Percentiles rank a stretch among this genome's conserved stretches.
These are phyloP conservation scores for Saccharomycopsis sp. DNA, from an alignment of 805 yeast genomes.

Conservation along the genomic window DNA sequence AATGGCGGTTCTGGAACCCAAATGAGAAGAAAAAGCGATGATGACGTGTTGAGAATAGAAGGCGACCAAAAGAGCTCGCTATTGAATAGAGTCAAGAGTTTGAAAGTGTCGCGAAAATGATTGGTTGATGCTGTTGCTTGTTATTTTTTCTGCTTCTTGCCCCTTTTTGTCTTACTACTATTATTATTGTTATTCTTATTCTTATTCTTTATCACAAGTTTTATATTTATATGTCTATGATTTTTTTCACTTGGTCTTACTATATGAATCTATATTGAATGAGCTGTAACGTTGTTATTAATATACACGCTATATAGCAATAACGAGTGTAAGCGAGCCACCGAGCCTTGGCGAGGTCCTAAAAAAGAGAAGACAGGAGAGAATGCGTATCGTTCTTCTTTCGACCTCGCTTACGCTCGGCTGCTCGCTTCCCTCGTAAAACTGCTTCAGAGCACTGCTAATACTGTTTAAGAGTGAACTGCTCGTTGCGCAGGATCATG, in stretches of 20 bases:
- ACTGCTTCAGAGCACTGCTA: not conserved
- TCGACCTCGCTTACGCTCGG: no score
- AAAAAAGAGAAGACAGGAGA: no score
- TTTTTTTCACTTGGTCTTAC: not conserved
- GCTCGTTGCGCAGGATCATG: not conserved
- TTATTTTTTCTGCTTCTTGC: not conserved
- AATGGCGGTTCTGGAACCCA: not conserved
- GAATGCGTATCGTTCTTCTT: no score
- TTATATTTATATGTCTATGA: not conserved
- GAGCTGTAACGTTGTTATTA: no score
- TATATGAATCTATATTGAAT: not conserved
- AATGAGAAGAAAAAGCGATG: slow-evolving; percentile 22
- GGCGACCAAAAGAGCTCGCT: slow-evolving; percentile 42
- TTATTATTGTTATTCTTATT: no score
- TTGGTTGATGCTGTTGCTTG: not conserved
- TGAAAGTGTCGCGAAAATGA: slow-evolving; percentile 53
- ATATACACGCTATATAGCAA: no score
- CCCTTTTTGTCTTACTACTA: not conserved
- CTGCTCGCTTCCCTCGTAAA: no score
- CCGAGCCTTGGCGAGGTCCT: no score
- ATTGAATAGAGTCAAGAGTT: slow-evolving; percentile 80
- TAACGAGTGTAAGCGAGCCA: no score
- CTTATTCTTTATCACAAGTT: no score
- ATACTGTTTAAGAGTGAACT: not conserved
- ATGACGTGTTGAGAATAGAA: slow-evolving; percentile 29